A percentile compares a stretch with the other conserved stretches of the same genome.
Evolutionary conservation across 179 eudicot species (phyloP).

Genomic region (Beta macrorhiza): DNA sequence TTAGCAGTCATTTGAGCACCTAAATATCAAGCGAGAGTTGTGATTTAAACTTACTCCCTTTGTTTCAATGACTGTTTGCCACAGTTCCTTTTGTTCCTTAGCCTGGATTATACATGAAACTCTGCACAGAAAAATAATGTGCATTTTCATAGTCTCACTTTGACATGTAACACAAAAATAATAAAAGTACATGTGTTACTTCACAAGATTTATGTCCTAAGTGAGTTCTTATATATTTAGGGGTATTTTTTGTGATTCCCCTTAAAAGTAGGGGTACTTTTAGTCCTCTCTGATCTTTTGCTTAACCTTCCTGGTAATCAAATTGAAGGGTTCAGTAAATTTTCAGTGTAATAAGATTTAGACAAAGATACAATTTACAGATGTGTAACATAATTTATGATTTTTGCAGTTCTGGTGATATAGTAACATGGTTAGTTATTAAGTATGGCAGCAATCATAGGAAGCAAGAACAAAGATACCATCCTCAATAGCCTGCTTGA

Average conservation of each 20-base stretch:
- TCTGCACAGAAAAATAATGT: not conserved
- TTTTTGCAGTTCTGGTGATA: not conserved
- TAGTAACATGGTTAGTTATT: not conserved
- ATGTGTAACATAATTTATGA: not conserved
- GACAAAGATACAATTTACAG: not conserved
- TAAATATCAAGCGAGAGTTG: not conserved
- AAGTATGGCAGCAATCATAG: not conserved
- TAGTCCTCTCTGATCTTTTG: not conserved
- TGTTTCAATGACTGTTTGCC: conserved; percentile 23
- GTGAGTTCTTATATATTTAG: not conserved
- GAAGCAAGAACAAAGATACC: not conserved
- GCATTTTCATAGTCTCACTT: conserved; percentile 23
- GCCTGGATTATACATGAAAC: conserved; percentile 22
- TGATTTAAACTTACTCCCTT: conserved; percentile 9
- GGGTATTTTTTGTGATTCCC: not conserved
- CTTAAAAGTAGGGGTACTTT: not conserved
- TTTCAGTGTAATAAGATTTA: not conserved
- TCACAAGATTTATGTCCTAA: conserved; percentile 3
- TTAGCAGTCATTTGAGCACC: conserved; percentile 26
- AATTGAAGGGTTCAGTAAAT: not conserved
- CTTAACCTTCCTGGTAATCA: not conserved
- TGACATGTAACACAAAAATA: conserved; percentile 21
- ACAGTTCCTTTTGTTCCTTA: conserved; percentile 17
- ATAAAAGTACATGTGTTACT: conserved; percentile 29
- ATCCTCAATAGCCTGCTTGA: not conserved